Evolutionary conservation across 176 grass and related monocot genomes (phyloP).

Genomic region (Paspalum vaginatum): DNA sequence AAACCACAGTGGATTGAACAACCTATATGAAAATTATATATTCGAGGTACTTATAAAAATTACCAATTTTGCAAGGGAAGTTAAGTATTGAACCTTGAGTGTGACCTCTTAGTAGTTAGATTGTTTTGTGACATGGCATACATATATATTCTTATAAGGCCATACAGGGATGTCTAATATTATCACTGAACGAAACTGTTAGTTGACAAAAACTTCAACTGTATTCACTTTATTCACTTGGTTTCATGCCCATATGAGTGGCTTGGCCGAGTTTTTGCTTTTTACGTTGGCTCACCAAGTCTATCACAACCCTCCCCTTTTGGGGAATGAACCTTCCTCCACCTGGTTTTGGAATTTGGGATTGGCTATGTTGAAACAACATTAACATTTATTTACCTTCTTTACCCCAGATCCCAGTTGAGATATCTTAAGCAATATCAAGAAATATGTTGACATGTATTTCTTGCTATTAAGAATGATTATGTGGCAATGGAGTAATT

Average conservation of each 20-base stretch:
- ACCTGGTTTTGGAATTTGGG: not conserved
- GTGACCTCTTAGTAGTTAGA: constrained; percentile 19
- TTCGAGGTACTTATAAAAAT: not conserved
- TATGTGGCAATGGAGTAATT: not conserved
- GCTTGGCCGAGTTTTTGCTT: not conserved
- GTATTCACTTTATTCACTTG: not conserved
- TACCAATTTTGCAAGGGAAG: not conserved
- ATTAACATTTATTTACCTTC: not conserved
- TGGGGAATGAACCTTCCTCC: not conserved
- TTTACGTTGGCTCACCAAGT: not conserved
- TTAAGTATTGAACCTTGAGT: constrained; percentile 2
- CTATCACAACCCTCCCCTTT: constrained; percentile 9
- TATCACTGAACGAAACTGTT: not conserved
- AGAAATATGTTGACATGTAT: not conserved
- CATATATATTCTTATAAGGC: not conserved
- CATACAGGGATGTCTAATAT: not conserved
- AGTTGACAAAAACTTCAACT: not conserved
- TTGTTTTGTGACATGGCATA: not conserved
- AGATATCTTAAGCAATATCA: not conserved
- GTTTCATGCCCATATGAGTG: not conserved
- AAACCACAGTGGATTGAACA: not conserved
- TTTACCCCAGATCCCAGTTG: not conserved
- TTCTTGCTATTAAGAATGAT: constrained; percentile 7
- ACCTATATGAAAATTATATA: not conserved
- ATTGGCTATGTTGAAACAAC: not conserved